phyloP scores from a whole-genome alignment of 1,139 yeast genomes.

The Wickerhamiella pararugosa region DNA sequence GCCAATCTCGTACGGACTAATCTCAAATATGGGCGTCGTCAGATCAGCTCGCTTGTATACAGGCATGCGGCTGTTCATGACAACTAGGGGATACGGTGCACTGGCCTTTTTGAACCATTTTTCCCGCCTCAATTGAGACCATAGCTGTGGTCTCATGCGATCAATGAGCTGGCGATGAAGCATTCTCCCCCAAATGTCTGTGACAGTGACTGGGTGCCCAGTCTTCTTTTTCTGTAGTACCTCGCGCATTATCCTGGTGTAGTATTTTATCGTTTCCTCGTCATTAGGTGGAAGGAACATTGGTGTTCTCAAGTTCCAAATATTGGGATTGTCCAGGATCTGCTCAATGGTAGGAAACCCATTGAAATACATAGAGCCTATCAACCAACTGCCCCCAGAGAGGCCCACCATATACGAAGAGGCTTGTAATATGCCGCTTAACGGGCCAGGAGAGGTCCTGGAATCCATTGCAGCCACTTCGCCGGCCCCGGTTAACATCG shows the following conservation, averaged over 20 bases:
- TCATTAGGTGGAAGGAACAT: conserved; percentile 54
- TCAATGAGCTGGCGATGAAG: conserved; percentile 58
- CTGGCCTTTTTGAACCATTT: conserved; percentile 39
- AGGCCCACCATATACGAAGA: conserved; percentile 69
- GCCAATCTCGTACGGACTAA: conserved; percentile 64
- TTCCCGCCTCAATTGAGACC: conserved; percentile 15
- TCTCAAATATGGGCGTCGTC: conserved; percentile 41
- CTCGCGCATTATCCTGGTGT: conserved; percentile 32
- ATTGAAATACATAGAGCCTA: conserved; percentile 60
- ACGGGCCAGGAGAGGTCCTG: conserved; percentile 35
- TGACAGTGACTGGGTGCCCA: conserved; percentile 56
- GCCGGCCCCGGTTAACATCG: conserved; percentile 83
- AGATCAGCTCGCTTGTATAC: conserved; percentile 31
- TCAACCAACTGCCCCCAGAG: conserved; percentile 72
- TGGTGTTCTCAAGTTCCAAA: conserved; percentile 50
- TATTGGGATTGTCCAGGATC: conserved; percentile 41
- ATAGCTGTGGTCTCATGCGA: conserved; percentile 30
- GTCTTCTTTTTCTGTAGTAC: conserved; percentile 48
- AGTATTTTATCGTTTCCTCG: conserved; percentile 36
- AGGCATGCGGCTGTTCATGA: conserved; percentile 71
- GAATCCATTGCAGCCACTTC: conserved; percentile 1
- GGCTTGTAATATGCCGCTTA: conserved; percentile 67
- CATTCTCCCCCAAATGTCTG: conserved; percentile 89
- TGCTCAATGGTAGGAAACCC: conserved; percentile 62
- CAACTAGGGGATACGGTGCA: conserved; percentile 80